Conservation (phyloP, 1,284 basidiomycete species). For the Tilletia walkeri region DNA sequence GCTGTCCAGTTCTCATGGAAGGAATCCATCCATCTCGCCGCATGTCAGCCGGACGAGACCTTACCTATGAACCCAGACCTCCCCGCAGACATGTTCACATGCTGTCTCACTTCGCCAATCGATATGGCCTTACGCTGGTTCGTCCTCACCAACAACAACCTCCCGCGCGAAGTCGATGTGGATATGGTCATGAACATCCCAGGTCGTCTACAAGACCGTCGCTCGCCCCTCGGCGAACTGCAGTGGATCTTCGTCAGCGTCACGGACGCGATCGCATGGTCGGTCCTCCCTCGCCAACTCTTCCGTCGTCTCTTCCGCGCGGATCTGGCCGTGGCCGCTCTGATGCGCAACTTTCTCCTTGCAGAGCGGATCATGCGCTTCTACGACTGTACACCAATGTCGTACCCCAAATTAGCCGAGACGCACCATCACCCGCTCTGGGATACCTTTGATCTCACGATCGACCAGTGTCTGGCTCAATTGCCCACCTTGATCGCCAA, state of each 20-base stretch:
- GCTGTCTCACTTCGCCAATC: slow-evolving; percentile 94
- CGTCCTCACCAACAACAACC: slow-evolving; percentile 73
- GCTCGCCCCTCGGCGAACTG: slow-evolving; percentile 92
- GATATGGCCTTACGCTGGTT: slow-evolving; percentile 95
- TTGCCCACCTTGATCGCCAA: slow-evolving; percentile 80
- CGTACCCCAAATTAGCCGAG: slow-evolving; percentile 82
- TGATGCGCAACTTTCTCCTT: slow-evolving; percentile 94
- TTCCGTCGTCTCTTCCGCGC: slow-evolving; percentile 94
- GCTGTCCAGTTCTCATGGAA: slow-evolving; percentile 66
- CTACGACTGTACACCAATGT: slow-evolving; percentile 95
- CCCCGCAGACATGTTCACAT: slow-evolving; percentile 95
- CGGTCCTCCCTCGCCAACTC: slow-evolving; percentile 85
- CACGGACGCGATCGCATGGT: slow-evolving; percentile 99
- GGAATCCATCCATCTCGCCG: slow-evolving; percentile 91
- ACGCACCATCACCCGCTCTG: slow-evolving; percentile 94
- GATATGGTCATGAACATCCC: slow-evolving; percentile 95
- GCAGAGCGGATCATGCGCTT: slow-evolving; percentile 98
- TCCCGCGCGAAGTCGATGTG: slow-evolving; percentile 51
- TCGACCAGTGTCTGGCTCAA: slow-evolving; percentile 91
- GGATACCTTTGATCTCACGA: slow-evolving; percentile 96
- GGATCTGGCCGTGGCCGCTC: slow-evolving; percentile 89
- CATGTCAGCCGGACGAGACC: slow-evolving; percentile 85
- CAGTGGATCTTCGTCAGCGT: slow-evolving; percentile 99
- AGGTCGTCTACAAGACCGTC: slow-evolving; percentile 90
- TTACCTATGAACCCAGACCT: slow-evolving; percentile 93